Evolutionary conservation across 805 yeast species (phyloP), one percentile per base, ranked within the genome.

Genomic region (Barnettozyma californica): DNA sequence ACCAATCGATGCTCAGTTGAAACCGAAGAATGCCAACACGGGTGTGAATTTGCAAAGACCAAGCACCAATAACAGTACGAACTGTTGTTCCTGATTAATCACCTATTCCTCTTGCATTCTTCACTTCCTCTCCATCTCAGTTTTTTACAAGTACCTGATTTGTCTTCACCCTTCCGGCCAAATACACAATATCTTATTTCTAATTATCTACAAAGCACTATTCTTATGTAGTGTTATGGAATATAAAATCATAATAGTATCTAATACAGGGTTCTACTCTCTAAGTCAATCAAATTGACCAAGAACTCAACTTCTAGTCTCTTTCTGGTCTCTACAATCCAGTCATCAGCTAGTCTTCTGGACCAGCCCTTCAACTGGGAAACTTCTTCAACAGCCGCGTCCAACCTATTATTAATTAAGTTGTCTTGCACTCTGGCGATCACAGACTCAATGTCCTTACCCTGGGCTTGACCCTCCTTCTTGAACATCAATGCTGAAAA

Each of bases 331-430:
- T 89, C 95, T 27, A 73, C 71, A 31, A 94, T 80, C 98, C 98
- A 94, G 65, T 89, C 97, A 58, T 81, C 80, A 35, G 97, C 94
- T 58, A 94, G 76, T 63, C 79, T 79, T 76, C 95, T 83, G 34
- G 94, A 80, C 96, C 96, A 88, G 37, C 98, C 98, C 68, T 87
- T 86, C 68, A 94, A 76, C 55, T 80, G 77, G 53, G 95, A 84
- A 47, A 85, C 94, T 68, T 91, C 97, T 64, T 91, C 96, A 25
- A 94, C 95, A 14, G 99, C 99, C 52, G 77, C 77, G 63, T 85
- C 89, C 58, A 94, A 76, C 53, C 86, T 81, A 49, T 92, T 90
- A 59, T 84, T 80, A 41, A 78, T 71, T 62, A 92, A 74, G 56
- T 86, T 80, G 48, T 83, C 75, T 58, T 85, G 83, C 33, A 95